Evolutionary conservation across 2,329 filamentous ascomycete species (phyloP), one percentile per base, ranked within the genome.

Genomic region (Corinectria fuckeliana): DNA sequence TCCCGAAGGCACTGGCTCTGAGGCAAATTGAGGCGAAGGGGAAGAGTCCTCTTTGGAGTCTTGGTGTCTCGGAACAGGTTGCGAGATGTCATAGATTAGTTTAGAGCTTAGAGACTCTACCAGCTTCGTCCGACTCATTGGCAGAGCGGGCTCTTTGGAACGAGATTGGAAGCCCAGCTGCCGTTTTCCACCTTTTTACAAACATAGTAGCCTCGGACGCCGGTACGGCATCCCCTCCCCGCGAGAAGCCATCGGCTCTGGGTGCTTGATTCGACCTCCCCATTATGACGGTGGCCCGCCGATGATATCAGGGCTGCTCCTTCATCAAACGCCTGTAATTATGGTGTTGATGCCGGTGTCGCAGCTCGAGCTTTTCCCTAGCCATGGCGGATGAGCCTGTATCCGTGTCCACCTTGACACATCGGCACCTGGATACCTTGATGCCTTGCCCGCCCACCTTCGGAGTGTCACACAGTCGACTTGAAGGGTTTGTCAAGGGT

Each of bases 71-170:
- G 42, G 23, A 18, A 18, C 38, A 38, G 38, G 50, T 44, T 52
- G 50, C 44, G 26, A 21, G 32, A 26, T 20, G 23, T 25, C 26
- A 26, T 28, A 18, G 49, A 54, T n/a, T n/a, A n/a, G n/a, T n/a
- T n/a, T n/a, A n/a, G n/a, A n/a, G n/a, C n/a, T n/a, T n/a, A n/a
- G n/a, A n/a, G n/a, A n/a, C 50, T 50, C 51, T 44, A 36, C 41
- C 61, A 66, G 60, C 36, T 32, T 50, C 57, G 63, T 60, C 62
- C 57, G 59, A 62, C 60, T 69, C 61, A 61, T 60, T 67, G 68
- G 68, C n/a, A 59, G 50, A 51, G 25, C 48, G 39, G 42, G 32
- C 18, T 18, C 30, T 53, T 49, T 60, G 34, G 42, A 56, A 60
- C 26, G 36, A 60, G 48, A 65, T 61, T 62, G 45, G 58, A 58